Conservation (phyloP, 2,329 filamentous ascomycete genomes). For the Paraphoma sp. region DNA sequence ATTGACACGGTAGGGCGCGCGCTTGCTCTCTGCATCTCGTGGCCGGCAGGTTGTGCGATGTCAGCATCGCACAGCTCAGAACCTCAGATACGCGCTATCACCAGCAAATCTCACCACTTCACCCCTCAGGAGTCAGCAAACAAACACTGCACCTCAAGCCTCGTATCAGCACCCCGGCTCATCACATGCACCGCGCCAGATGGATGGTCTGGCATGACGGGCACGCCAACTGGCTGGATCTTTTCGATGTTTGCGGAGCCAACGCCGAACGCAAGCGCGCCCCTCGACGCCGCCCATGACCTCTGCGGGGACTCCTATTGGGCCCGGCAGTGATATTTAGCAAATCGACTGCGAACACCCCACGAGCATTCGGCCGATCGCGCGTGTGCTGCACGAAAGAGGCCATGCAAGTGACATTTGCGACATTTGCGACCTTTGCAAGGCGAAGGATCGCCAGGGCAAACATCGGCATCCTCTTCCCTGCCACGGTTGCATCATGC, state of each 20-base stretch:
- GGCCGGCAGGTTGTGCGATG: too few species aligned
- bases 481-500: neutral
- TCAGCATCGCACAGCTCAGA: neutral
- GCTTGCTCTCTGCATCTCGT: too few species aligned
- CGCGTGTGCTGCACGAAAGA: neutral
- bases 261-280: neutral
- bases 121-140: neutral
- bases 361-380: conserved; percentile 6
- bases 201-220: neutral
- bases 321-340: neutral
- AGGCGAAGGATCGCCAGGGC: conserved; percentile 3
- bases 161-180: neutral
- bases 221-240: neutral
- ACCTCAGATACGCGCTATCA: neutral
- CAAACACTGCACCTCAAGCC: neutral
- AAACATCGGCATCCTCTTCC: neutral
- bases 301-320: conserved; percentile 22
- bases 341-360: conserved; percentile 9
- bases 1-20: neutral
- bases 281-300: conserved; percentile 10
- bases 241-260: neutral
- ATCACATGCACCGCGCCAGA: neutral
- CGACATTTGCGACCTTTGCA: neutral
- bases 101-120: neutral
- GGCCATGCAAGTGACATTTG: neutral